Percentiles rank a stretch among this genome's conserved stretches.
Conservation (phyloP, 805 yeast species). For the Saccharomycopsis babjevae region DNA sequence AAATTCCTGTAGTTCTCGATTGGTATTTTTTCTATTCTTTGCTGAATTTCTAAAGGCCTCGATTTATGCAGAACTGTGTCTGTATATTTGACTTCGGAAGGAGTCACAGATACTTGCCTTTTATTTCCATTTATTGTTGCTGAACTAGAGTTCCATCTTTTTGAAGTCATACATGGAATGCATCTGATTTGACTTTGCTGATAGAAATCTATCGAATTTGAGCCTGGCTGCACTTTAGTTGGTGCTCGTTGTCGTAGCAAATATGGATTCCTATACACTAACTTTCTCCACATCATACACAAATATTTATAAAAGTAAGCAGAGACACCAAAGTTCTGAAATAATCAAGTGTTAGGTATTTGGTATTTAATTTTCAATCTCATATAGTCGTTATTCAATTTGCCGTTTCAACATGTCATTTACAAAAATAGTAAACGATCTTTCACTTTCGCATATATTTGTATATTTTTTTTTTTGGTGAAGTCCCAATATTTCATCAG, state of each 20-base stretch:
- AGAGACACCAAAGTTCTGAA: too few relatives aligned
- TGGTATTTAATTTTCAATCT: too few relatives aligned
- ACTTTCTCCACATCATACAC: not conserved
- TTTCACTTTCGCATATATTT: too few relatives aligned
- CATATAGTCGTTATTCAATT: too few relatives aligned
- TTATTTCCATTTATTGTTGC: not conserved
- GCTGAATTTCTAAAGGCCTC: not conserved
- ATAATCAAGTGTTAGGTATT: too few relatives aligned
- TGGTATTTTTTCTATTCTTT: conserved; percentile 44
- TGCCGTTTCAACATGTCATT: too few relatives aligned
- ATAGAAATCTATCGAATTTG: not conserved
- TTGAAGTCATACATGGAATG: not conserved
- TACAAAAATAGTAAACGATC: too few relatives aligned
- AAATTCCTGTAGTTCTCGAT: conserved; percentile 77
- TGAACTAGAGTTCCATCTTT: not conserved
- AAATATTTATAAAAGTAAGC: too few relatives aligned
- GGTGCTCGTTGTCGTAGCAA: not conserved
- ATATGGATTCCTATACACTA: not conserved
- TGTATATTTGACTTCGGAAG: not conserved
- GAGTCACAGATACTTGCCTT: not conserved
- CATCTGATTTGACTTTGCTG: not conserved
- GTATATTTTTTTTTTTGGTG: too few relatives aligned
- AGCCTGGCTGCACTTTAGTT: not conserved
- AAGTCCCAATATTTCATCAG: too few relatives aligned
- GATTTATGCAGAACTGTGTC: not conserved